Evolutionary conservation across 495 filamentous ascomycete genomes (phyloP), one percentile per base, ranked within the genome.

Genomic region (Podospora pseudopauciseta): DNA sequence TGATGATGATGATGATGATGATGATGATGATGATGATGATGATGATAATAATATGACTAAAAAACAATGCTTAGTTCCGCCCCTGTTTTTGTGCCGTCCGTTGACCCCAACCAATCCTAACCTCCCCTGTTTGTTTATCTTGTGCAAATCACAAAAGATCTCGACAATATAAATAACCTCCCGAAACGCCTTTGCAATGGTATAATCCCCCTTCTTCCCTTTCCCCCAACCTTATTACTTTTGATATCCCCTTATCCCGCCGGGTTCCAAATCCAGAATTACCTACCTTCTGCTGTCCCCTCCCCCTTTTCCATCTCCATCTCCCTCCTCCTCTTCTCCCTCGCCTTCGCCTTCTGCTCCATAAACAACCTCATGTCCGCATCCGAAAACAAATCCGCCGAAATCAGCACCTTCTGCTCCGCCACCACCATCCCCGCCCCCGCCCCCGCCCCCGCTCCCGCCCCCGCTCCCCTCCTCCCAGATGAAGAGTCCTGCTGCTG

Each of bases 401-500:
- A 63, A 64, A 78, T 28, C 69, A 78, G 63, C 20, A 78, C 72
- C 53, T 78, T 78, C 9, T 77, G 73, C 64, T 78, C 76, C 20
- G 76, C 76, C 49, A 78, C 72, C 58, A 74, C 76, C 58, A 68
- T 64, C 0, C 53, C 20, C 1, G 64, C 63, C 2, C 59, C 28
- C 5, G 61, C 68, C 15, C 27, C 27, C 9, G 1, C 67, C 34
- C 7, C 28, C 18, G 1, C 67, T 28, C 7, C 28, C 18, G 1
- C 19, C 64, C 49, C 58, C 5, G 0, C 39, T 11, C 13, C 23
- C 23, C 23, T 23, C 23, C 23, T 23, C 23, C 23, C 23, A 23
- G 23, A 23, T 23, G 23, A 23, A 23, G 59, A 18, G 18, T 23
- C 60, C 19, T 61, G 60, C 7, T 61, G 60, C 3, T 70, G 65